A percentile compares a stretch with the other conserved stretches of the same genome.
Conservation (phyloP, 2,329 filamentous ascomycete species). For the Xylariaceae sp. region DNA sequence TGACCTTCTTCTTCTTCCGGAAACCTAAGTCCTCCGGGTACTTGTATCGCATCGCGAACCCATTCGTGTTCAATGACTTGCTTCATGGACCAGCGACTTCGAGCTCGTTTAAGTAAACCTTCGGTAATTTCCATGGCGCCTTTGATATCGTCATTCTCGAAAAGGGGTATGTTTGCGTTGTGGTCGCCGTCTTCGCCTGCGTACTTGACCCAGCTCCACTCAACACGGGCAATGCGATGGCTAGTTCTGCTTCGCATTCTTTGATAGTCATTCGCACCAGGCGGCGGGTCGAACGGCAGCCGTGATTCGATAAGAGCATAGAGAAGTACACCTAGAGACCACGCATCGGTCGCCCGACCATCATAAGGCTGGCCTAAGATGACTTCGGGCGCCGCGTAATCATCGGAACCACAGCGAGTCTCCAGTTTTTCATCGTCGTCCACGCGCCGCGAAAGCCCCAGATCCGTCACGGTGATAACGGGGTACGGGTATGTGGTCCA, state of each 20-base stretch:
- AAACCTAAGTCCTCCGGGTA: constrained; percentile 57
- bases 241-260: constrained; percentile 76
- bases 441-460: constrained; percentile 82
- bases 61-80: constrained; percentile 68
- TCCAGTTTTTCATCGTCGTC: constrained; percentile 83
- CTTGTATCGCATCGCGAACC: constrained; percentile 67
- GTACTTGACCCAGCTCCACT: constrained; percentile 91
- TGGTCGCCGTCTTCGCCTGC: constrained; percentile 82
- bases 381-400: constrained; percentile 95
- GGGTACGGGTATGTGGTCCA: constrained; percentile 75
- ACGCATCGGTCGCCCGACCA: constrained; percentile 84
- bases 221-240: constrained; percentile 89
- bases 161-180: constrained; percentile 58
- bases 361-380: constrained; percentile 94
- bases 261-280: constrained; percentile 69
- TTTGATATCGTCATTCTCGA: constrained; percentile 58
- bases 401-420: constrained; percentile 90
- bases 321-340: constrained; percentile 88
- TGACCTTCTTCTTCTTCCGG: constrained; percentile 54
- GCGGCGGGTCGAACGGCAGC: constrained; percentile 85
- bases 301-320: constrained; percentile 93
- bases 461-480: constrained; percentile 81
- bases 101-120: constrained; percentile 73
- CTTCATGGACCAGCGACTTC: constrained; percentile 68
- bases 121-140: constrained; percentile 80